Percentiles rank a stretch among this genome's conserved stretches.
Evolutionary conservation across 106 monocot genomes (phyloP).

Genomic region (Allium cepa): DNA sequence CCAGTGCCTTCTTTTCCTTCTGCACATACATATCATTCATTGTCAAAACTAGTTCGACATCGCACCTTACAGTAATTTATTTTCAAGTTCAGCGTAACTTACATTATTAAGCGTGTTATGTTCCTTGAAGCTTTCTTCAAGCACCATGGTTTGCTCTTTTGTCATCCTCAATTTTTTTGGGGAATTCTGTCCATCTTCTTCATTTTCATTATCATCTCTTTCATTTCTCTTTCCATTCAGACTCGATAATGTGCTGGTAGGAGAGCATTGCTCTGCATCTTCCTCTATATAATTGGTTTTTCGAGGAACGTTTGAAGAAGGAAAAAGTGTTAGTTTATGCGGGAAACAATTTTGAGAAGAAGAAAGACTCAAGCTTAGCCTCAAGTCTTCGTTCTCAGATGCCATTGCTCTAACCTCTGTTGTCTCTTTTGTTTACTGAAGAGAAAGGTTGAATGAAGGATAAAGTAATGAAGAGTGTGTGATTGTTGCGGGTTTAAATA

Average conservation of each 20-base stretch:
- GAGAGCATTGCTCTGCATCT: slow-evolving; percentile 4
- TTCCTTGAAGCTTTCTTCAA: slow-evolving; percentile 14
- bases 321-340: slow-evolving; percentile 6
- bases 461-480: not conserved
- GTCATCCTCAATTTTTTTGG: slow-evolving; percentile 12
- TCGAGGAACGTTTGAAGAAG: not conserved
- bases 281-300: not conserved
- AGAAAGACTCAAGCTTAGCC: slow-evolving; percentile 9
- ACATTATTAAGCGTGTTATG: slow-evolving; percentile 11
- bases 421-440: not conserved
- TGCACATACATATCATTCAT: slow-evolving; percentile 2
- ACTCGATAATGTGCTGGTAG: slow-evolving; percentile 7
- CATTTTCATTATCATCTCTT: slow-evolving; percentile 4
- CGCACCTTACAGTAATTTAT: not conserved
- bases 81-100: not conserved
- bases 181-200: slow-evolving; percentile 8
- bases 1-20: slow-evolving; percentile 19
- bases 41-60: not conserved
- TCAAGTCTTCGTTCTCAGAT: slow-evolving; percentile 4
- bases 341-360: slow-evolving; percentile 3
- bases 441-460: not conserved
- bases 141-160: slow-evolving; percentile 4
- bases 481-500: slow-evolving; percentile 8
- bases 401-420: not conserved
- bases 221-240: slow-evolving; percentile 5